Evolutionary conservation across 495 filamentous ascomycete species (phyloP), one percentile per base, ranked within the genome.

Genomic region (Thermochaetoides thermophila): DNA sequence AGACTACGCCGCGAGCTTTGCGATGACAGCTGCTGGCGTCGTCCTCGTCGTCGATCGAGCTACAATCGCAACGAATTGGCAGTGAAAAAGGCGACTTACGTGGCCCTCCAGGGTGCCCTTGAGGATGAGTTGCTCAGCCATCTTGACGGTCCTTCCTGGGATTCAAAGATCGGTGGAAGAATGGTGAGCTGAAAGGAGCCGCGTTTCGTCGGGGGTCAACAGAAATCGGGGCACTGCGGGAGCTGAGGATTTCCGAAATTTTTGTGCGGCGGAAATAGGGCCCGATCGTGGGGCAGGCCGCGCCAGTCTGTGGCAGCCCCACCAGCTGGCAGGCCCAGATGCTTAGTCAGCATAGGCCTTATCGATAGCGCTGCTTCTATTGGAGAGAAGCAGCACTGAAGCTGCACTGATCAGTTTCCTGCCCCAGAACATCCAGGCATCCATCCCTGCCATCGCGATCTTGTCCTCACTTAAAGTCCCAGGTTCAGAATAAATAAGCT

Each of bases 91-190:
- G 44, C n/a, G 15, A 65, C 64, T 59, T 63, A 68, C 63, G 76
- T 94, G 87, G 73, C 87, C 86, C 76, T 86, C 86, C 60, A 95
- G 84, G 71, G 81, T 86, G 59, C 86, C 86, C 66, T 85, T 84
- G 65, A 92, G 81, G 69, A 91, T 84, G 59, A 95, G 71, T 73
- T 91, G 82, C 73, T 95, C 86, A 67, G 80, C 74, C 82, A 91
- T 93, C 61, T 52, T 76, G 48, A 6, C 15, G 30, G 45, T 48
- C 39, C 45, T 50, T 45, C 44, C 49, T 46, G 46, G 36, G 44
- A 40, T 42, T 44, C 42, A 38, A 44, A 39, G 46, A 53, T 55
- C 42, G 44, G 39, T 44, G 45, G 49, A 42, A 45, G 42, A 51
- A 51, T 45, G 52, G 42, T 44, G 52, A 50, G 52, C 52, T 45